Conservation (phyloP, 305 asterid genomes). For the Fraxinus ornus region DNA sequence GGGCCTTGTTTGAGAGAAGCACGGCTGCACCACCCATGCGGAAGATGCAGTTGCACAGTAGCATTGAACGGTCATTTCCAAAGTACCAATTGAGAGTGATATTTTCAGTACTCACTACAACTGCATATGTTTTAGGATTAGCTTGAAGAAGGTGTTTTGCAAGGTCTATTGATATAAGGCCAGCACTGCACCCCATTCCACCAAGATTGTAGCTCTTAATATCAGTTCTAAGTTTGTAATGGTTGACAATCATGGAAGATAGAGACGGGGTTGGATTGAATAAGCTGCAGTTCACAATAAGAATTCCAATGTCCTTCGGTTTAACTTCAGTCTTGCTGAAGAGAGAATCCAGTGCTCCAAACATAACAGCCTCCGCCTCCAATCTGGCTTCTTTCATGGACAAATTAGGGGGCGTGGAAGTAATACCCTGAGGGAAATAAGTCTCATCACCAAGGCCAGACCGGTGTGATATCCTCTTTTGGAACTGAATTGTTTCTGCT, state of each 20-base stretch:
- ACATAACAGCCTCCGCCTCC: constrained; percentile 30
- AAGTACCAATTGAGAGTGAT: constrained; percentile 29
- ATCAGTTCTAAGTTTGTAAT: constrained; percentile 11
- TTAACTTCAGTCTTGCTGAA: constrained; percentile 7
- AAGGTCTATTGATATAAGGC: constrained; percentile 9
- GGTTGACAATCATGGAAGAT: constrained; percentile 9
- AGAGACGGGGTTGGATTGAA: constrained; percentile 16
- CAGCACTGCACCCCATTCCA: constrained; percentile 10
- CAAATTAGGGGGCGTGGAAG: constrained; percentile 29
- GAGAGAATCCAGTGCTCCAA: constrained; percentile 7
- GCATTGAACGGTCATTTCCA: constrained; percentile 36
- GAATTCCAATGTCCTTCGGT: background rate
- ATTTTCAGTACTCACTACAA: constrained; percentile 32
- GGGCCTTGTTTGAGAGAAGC: constrained; percentile 35
- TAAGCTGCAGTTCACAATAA: constrained; percentile 8
- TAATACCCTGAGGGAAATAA: constrained; percentile 30
- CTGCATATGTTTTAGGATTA: constrained; percentile 23
- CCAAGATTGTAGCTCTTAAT: constrained; percentile 11
- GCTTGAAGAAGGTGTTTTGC: constrained; percentile 2
- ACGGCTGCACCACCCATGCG: constrained; percentile 49
- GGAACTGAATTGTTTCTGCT: constrained; percentile 28
- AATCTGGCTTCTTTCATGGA: constrained; percentile 33
- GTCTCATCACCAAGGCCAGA: constrained; percentile 37
- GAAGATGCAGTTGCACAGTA: constrained; percentile 40
- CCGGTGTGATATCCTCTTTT: constrained; percentile 18